Evolutionary conservation across 306 rosid genomes (phyloP).

Genomic region (Acacia confusa): DNA sequence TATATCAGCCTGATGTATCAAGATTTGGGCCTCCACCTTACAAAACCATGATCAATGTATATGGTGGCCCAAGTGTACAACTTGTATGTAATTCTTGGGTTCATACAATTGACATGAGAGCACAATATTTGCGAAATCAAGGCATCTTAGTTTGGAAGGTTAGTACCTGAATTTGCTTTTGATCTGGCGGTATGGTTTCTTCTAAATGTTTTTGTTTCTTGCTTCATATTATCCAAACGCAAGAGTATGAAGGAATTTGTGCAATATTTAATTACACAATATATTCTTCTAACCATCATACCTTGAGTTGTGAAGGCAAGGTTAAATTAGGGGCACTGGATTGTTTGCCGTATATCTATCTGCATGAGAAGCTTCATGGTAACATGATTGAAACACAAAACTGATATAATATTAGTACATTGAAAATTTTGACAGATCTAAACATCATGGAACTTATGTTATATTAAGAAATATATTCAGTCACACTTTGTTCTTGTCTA

Average conservation of each 20-base stretch:
- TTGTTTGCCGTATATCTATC: background rate
- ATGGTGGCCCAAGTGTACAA: slow-evolving; percentile 96
- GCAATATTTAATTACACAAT: background rate
- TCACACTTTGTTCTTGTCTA: background rate
- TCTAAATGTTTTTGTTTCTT: slow-evolving; percentile 27
- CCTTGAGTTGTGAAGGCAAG: slow-evolving; percentile 5
- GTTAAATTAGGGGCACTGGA: background rate
- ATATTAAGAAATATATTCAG: background rate
- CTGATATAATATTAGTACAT: slow-evolving; percentile 6
- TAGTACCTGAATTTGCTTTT: slow-evolving; percentile 34
- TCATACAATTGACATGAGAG: slow-evolving; percentile 86
- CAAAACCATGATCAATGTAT: slow-evolving; percentile 82
- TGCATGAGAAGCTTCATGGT: background rate
- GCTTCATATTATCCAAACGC: background rate
- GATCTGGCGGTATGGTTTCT: background rate
- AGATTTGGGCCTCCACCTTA: slow-evolving; percentile 96
- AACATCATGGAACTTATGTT: background rate
- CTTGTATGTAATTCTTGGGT: slow-evolving; percentile 82
- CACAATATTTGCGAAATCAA: slow-evolving; percentile 76
- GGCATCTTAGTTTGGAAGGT: slow-evolving; percentile 99
- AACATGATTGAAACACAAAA: slow-evolving; percentile 13
- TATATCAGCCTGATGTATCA: slow-evolving; percentile 76
- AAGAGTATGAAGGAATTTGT: background rate
- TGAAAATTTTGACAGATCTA: slow-evolving; percentile 20
- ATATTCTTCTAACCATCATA: slow-evolving; percentile 13